Base-by-base conservation (phyloP, 129 eudicot species). In the Pittosporum tobira region DNA sequence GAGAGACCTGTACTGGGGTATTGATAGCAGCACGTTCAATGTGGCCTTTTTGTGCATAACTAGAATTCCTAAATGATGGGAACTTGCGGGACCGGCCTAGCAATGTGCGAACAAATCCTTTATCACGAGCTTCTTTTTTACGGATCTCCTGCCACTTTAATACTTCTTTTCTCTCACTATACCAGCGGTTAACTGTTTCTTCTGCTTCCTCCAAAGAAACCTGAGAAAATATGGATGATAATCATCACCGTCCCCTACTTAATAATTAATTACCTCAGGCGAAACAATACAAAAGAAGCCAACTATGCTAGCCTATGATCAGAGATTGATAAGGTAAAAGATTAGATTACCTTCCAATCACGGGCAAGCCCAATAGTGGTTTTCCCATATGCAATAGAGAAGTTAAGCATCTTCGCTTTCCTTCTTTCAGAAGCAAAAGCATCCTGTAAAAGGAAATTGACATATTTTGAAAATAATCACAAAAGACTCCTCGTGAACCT, bases 21-120 rank as follows among this genome's bases (percentile, higher is more conserved):
- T 91, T 91, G 30, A 91, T 91, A 51, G 99, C 99, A 74, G 99
- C 99, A n/a, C 96, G 89, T 49, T 91, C 96, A 54, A 91, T 83
- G 78, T 91, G 99, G 63, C 74, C 74, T 75, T 57, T 76, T 18
- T 78, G 90, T 24, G 71, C 63, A 0, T 38, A 16, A 51, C 76
- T 54, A 56, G 82, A 76, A 21, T 71, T 36, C 25, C 49, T 52
- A 46, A 80, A 56, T 8, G 88, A 81, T 3, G 99, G 96, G 57
- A 91, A 91, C 23, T 61, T 65, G 26, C 99, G 99, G 18, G 94
- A 85, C 51, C 99, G 79, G 5, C 99, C 99, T 29, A 87, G 73
- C 71, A 91, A 71, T 13, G 99, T 91, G 74, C 78, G 67, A 24
- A 91, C 99, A 70, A 73, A 54, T 11, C 74, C 65, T 12, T 31